These are phyloP conservation scores for Barnettozyma botsteinii DNA, from an alignment of 805 yeast species.

Conservation along the genomic window DNA sequence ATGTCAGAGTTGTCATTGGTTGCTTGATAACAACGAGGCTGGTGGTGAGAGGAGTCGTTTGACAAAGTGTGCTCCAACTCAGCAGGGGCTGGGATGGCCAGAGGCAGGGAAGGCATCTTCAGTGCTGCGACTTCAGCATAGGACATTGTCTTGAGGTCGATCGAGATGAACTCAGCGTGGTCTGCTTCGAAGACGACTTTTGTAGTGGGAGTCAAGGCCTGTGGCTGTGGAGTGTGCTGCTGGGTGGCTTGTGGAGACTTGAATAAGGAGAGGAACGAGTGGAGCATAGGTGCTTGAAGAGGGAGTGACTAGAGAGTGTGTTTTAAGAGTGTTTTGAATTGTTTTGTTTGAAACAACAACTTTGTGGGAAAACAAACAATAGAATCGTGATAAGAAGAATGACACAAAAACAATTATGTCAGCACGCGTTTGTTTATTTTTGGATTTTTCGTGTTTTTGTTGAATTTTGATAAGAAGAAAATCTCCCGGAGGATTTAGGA, in stretches of 20 bases:
- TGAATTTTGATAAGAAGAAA: no score
- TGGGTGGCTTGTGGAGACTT: neutral
- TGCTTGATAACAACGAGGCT: no score
- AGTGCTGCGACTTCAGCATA: constrained; percentile 49
- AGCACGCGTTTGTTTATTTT: no score
- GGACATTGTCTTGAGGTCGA: constrained; percentile 41
- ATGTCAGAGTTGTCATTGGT: neutral
- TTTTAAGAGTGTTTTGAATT: no score
- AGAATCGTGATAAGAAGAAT: no score
- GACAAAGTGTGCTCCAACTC: neutral
- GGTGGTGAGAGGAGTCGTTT: neutral
- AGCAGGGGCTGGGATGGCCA: neutral
- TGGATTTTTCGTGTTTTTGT: no score
- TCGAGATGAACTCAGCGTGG: constrained; percentile 39
- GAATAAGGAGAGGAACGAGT: neutral
- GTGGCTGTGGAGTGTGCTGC: neutral
- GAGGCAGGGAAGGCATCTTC: neutral
- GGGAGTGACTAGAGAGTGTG: no score
- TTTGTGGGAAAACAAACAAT: no score
- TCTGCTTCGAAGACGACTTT: constrained; percentile 14
- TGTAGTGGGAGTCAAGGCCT: constrained; percentile 15
- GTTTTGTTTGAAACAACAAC: no score
- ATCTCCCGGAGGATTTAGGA: no score
- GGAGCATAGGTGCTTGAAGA: neutral
- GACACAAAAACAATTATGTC: no score